A percentile compares a stretch with the other conserved stretches of the same genome.
Evolutionary conservation across 2,329 filamentous ascomycete genomes (phyloP).

Genomic region (Epichloe brachyelytri): DNA sequence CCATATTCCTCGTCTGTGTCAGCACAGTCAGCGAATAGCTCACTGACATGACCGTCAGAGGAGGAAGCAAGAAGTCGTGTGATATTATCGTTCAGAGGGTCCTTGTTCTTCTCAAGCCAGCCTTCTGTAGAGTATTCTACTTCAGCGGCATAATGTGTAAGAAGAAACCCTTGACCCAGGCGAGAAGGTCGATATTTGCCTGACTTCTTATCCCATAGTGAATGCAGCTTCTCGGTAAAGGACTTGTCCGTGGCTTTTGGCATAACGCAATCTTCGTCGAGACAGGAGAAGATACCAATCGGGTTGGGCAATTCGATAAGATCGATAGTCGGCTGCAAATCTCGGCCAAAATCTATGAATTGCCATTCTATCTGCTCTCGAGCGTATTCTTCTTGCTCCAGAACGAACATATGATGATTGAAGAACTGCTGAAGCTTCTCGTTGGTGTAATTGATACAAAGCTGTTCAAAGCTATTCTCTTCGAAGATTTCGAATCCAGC

Average conservation of each 20-base stretch:
- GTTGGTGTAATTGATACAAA: constrained; percentile 99
- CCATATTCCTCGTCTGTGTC: constrained; percentile 64
- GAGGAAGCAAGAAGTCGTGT: constrained; percentile 79
- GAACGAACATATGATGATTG: constrained; percentile 99
- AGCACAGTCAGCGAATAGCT: constrained; percentile 77
- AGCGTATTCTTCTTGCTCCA: constrained; percentile 97
- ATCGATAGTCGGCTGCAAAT: constrained; percentile 94
- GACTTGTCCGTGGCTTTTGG: constrained; percentile 94
- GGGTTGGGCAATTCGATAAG: constrained; percentile 92
- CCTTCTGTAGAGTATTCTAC: constrained; percentile 92
- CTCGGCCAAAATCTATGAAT: constrained; percentile 96
- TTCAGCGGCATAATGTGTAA: constrained; percentile 95
- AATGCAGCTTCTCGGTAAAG: constrained; percentile 96
- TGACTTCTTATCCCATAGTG: constrained; percentile 91
- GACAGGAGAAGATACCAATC: constrained; percentile 95
- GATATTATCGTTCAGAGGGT: constrained; percentile 93
- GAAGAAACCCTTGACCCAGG: constrained; percentile 80
- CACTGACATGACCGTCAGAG: constrained; percentile 68
- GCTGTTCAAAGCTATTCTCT: constrained; percentile 93
- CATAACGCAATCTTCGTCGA: constrained; percentile 98
- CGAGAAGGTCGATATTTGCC: constrained; percentile 83
- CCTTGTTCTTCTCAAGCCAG: constrained; percentile 99
- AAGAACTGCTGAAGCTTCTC: constrained; percentile 99
- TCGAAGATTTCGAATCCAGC: constrained; percentile 99
- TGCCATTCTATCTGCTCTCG: constrained; percentile 98